Evolutionary conservation across 208 protist genomes (phyloP).

Genomic region (Angomonas deanei): DNA sequence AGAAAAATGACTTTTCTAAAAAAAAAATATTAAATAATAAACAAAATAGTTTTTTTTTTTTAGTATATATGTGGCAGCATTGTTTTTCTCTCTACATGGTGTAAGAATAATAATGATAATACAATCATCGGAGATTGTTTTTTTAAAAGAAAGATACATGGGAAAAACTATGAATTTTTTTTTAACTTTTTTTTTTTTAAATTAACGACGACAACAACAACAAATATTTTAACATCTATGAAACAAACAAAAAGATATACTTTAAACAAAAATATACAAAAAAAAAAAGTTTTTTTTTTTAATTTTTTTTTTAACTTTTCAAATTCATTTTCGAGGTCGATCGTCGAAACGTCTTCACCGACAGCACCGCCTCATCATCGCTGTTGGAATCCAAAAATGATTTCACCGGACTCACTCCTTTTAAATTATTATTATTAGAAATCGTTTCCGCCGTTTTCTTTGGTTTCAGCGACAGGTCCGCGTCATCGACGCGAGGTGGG

Average conservation of each 20-base stretch:
- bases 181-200: slow-evolving; percentile 4
- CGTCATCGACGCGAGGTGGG: neutral
- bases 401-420: neutral
- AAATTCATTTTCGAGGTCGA: neutral
- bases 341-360: slow-evolving; percentile 34
- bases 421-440: neutral
- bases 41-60: slow-evolving; percentile 13
- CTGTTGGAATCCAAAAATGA: slow-evolving; percentile 6
- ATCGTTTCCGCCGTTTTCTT: neutral
- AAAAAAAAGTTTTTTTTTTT: no score
- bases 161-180: neutral
- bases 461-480: neutral
- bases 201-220: neutral
- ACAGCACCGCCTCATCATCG: slow-evolving; percentile 41
- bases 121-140: neutral
- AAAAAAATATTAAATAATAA: slow-evolving; percentile 13
- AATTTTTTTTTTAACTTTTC: neutral
- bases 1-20: neutral
- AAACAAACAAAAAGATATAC: no score
- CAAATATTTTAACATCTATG: no score
- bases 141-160: neutral
- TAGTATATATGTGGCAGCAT: neutral
- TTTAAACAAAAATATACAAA: no score
- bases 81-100: no score
- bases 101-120: neutral